Conservation (phyloP, 148 eudicot species). For the Heliosperma pusillum region DNA sequence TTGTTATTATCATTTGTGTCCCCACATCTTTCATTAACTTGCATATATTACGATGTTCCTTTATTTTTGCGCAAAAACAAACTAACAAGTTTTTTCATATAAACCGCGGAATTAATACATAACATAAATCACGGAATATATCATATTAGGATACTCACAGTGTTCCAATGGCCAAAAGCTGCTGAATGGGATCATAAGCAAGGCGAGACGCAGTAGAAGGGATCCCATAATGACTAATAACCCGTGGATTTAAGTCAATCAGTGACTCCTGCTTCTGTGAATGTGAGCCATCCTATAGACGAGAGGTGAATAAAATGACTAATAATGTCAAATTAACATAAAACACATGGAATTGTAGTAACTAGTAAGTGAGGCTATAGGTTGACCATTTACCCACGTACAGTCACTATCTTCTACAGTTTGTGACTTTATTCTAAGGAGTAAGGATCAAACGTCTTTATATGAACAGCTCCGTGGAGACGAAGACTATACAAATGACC, state of each 20-base stretch:
- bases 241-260: conserved; percentile 50
- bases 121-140: not conserved
- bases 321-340: conserved; percentile 6
- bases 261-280: conserved; percentile 25
- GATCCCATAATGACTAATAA: conserved; percentile 79
- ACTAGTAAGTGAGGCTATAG: not conserved
- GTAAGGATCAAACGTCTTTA: not conserved
- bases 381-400: not conserved
- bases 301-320: conserved; percentile 6
- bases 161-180: conserved; percentile 82
- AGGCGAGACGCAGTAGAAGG: conserved; percentile 88
- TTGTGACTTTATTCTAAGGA: not conserved
- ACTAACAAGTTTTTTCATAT: not conserved
- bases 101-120: not conserved
- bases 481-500: not conserved
- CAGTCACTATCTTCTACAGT: not conserved
- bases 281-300: conserved; percentile 21
- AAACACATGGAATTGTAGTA: not conserved
- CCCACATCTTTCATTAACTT: not conserved
- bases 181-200: conserved; percentile 83
- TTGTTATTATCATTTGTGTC: not conserved
- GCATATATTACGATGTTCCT: not conserved
- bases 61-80: not conserved
- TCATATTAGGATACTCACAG: conserved; percentile 50
- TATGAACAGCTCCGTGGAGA: not conserved